phyloP scores from a whole-genome alignment of 1,284 basidiomycete species.

The Sporisorium scitamineum region DNA sequence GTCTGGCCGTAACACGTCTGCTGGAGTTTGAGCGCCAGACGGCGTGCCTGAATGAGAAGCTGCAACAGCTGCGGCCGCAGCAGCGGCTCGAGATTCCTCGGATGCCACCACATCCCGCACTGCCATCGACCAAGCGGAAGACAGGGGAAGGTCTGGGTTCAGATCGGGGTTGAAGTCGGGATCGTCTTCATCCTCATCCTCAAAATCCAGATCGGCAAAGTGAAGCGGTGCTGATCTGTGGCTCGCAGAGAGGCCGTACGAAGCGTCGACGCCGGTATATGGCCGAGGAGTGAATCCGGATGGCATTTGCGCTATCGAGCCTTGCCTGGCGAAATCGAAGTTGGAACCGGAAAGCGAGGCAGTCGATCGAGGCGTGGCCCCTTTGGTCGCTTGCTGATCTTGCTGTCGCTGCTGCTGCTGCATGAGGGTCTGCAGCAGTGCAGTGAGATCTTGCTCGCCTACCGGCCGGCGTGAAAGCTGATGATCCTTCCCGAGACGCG shows the following conservation, averaged over 20 bases:
- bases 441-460: slow-evolving; percentile 56
- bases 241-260: slow-evolving; percentile 3
- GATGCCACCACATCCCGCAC: slow-evolving; percentile 57
- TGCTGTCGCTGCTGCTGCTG: slow-evolving; percentile 52
- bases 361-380: not conserved
- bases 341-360: slow-evolving; percentile 2
- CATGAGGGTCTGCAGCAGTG: slow-evolving; percentile 55
- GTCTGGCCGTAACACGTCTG: slow-evolving; percentile 10
- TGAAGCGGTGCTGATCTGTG: slow-evolving; percentile 18
- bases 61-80: slow-evolving; percentile 34
- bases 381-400: slow-evolving; percentile 13
- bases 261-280: not conserved
- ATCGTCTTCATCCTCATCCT: slow-evolving; percentile 61
- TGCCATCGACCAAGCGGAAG: slow-evolving; percentile 56
- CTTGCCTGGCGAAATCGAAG: slow-evolving; percentile 4
- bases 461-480: slow-evolving; percentile 37
- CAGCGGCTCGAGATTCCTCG: slow-evolving; percentile 41
- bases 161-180: slow-evolving; percentile 56
- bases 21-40: slow-evolving; percentile 34
- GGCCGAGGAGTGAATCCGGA: not conserved
- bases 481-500: slow-evolving; percentile 44
- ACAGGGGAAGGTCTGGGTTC: slow-evolving; percentile 49
- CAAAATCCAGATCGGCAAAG: slow-evolving; percentile 57
- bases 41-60: slow-evolving; percentile 40
- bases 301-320: not conserved